Conservation (phyloP, 345 rosid species). For the Microthlaspi erraticum region DNA sequence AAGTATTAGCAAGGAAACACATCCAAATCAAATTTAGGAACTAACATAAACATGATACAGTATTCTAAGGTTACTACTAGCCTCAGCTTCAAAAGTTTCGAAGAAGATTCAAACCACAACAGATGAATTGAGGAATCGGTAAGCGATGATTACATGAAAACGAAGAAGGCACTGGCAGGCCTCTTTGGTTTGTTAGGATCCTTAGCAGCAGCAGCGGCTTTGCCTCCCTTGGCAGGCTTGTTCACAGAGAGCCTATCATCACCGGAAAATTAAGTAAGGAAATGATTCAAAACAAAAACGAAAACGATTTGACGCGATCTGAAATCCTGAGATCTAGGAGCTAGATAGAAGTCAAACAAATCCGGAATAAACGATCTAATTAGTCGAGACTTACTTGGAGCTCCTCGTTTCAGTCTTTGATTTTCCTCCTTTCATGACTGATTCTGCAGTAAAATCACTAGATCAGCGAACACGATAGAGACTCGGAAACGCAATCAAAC, state of each 20-base stretch:
- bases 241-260: constrained; percentile 76
- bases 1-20: not conserved
- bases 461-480: constrained; percentile 35
- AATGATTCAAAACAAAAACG: constrained; percentile 8
- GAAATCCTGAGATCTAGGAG: constrained; percentile 30
- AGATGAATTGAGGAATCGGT: no score
- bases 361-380: not conserved
- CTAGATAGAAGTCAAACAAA: not conserved
- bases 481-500: constrained; percentile 9
- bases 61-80: not conserved
- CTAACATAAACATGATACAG: not conserved
- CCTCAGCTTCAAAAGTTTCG: constrained; percentile 21
- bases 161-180: constrained; percentile 82
- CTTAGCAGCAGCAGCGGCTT: constrained; percentile 61
- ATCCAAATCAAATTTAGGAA: not conserved
- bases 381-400: constrained; percentile 58
- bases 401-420: constrained; percentile 78
- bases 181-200: constrained; percentile 79
- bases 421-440: constrained; percentile 89
- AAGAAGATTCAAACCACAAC: no score
- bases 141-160: constrained; percentile 69
- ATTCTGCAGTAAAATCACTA: constrained; percentile 49
- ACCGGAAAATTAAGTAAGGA: constrained; percentile 3
- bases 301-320: constrained; percentile 39
- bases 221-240: constrained; percentile 57